phyloP scores from a whole-genome alignment of 495 filamentous ascomycete genomes.

The Xylona heveae region DNA sequence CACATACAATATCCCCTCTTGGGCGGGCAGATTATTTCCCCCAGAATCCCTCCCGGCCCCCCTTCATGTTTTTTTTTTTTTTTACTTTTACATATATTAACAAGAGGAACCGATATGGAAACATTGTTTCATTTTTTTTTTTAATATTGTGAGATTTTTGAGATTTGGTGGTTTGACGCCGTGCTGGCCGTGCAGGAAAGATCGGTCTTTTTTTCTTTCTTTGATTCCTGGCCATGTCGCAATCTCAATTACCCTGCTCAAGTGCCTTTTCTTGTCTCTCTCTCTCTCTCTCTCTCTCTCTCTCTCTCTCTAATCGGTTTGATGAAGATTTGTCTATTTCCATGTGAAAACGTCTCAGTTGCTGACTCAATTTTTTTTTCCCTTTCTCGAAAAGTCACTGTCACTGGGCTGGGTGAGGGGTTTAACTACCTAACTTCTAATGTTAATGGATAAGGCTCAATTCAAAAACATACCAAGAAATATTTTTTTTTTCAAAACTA shows the following conservation, averaged over 20 bases:
- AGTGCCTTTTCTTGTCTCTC: conserved; percentile 4
- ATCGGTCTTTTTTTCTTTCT: neutral
- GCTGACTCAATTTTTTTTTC: neutral
- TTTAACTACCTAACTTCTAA: neutral
- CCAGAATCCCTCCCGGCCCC: too few species aligned
- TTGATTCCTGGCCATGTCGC: neutral
- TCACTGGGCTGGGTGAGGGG: conserved; percentile 1
- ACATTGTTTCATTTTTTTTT: conserved; percentile 11
- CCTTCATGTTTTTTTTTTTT: conserved; percentile 4
- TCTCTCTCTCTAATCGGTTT: neutral
- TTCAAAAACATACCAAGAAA: neutral
- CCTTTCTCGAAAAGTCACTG: neutral
- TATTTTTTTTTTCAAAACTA: conserved; percentile 1
- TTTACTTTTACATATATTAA: conserved; percentile 18
- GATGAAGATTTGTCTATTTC: neutral
- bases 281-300: conserved; percentile 3
- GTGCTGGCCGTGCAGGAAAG: neutral
- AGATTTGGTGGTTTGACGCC: neutral
- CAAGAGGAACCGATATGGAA: conserved; percentile 9
- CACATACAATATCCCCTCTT: too few species aligned
- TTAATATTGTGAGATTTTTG: neutral
- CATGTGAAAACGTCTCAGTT: neutral
- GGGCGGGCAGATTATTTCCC: too few species aligned
- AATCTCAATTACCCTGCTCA: neutral
- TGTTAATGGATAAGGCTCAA: neutral